Evolutionary conservation across 345 rosid genomes (phyloP), one percentile per base, ranked within the genome.

Genomic region (Hirschfeldia incana): DNA sequence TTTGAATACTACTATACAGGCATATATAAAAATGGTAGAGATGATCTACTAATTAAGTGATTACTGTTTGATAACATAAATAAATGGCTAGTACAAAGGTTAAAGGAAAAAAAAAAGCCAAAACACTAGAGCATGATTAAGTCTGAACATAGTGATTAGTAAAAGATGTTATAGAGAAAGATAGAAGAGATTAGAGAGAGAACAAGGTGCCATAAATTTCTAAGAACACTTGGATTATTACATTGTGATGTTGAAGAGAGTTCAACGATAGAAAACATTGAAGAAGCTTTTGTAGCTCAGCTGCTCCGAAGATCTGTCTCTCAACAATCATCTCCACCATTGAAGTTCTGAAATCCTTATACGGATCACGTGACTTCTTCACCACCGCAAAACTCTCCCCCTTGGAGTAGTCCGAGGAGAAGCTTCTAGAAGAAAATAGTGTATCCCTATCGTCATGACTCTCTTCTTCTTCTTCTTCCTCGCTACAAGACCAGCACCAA

Each of bases 251-350:
- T 74, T 74, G 90, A 69, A 70, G 71, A 39, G 93, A 89, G 85
- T 92, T 92, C 73, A 92, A 80, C 15, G 86, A 80, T 28, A 92
- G 76, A 73, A 92, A 92, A 77, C 97, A 92, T 72, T 88, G 92
- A 15, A 92, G 79, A 72, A 92, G 88, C 73, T 88, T 70, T 78
- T 92, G 90, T 28, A 92, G 78, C 36, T 88, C 94, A 68, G 71
- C 83, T 2, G 84, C 83, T 28, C 79, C 83, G 69, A 89, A 90
- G 74, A 92, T 84, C 81, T 89, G 88, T 77, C 84, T 90, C 85
- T 89, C 97, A 55, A 89, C 67, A 5, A 92, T 92, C 97, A 92
- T 92, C 89, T 92, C 95, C 83, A 88, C 87, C 97, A 89, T 90
- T 27, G 95, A 92, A 62, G 76, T 83, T 81, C 88, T 85, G 63